These are phyloP conservation scores for Obelidium mucronatum DNA, from an alignment of 192 early-diverging fungal genomes.

Conservation along the genomic window DNA sequence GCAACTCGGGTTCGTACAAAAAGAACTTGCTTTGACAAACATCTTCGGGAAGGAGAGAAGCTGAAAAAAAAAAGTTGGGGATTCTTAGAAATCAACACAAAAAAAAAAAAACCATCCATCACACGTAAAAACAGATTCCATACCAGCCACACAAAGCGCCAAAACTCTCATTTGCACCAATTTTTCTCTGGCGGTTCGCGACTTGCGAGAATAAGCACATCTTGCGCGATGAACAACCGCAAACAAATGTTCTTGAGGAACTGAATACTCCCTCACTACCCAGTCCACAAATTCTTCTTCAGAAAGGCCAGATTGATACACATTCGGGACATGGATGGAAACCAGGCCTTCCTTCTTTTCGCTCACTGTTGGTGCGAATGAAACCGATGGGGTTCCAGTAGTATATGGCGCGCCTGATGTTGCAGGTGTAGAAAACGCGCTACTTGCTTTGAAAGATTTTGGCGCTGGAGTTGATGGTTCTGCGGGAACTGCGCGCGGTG, in stretches of 20 bases:
- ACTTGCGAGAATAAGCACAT: slow-evolving; percentile 67
- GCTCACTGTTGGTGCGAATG: background rate
- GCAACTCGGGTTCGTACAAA: slow-evolving; percentile 88
- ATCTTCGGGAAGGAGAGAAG: slow-evolving; percentile 22
- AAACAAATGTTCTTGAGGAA: slow-evolving; percentile 78
- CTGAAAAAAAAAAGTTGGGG: slow-evolving; percentile 10
- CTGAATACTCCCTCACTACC: slow-evolving; percentile 69
- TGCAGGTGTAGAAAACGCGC: background rate
- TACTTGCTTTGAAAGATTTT: too few species aligned
- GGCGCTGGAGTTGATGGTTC: too few species aligned
- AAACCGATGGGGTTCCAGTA: too few species aligned
- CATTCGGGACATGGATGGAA: slow-evolving; percentile 59
- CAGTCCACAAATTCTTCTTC: slow-evolving; percentile 64
- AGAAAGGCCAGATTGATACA: slow-evolving; percentile 38
- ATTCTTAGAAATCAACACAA: slow-evolving; percentile 29
- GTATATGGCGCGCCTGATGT: background rate
- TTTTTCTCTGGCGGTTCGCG: slow-evolving; percentile 56
- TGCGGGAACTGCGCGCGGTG: too few species aligned
- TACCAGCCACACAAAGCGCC: slow-evolving; percentile 81
- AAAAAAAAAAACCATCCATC: too few species aligned
- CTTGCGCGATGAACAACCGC: slow-evolving; percentile 82
- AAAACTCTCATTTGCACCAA: slow-evolving; percentile 79
- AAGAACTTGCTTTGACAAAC: slow-evolving; percentile 70
- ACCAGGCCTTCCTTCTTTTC: slow-evolving; percentile 61
- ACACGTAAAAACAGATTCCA: too few species aligned